Conservation (phyloP, 2,329 filamentous ascomycete genomes). For the Colletotrichum cereale region DNA sequence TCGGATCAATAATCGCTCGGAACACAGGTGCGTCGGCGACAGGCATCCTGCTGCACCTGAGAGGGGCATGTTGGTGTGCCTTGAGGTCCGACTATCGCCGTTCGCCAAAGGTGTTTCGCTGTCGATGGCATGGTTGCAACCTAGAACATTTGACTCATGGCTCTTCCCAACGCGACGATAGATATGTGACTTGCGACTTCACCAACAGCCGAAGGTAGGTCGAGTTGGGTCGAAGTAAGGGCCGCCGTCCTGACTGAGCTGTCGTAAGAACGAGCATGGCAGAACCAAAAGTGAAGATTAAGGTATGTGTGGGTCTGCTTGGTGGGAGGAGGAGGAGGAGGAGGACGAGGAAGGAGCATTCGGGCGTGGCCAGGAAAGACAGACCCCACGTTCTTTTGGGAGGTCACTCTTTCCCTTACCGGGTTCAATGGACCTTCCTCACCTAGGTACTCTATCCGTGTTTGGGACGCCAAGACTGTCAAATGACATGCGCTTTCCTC, state of each 20-base stretch:
- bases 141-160: neutral
- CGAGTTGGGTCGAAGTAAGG: neutral
- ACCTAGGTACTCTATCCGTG: neutral
- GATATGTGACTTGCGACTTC: too few relatives aligned
- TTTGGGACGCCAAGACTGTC: slow-evolving; percentile 22
- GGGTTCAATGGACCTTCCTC: slow-evolving; percentile 5
- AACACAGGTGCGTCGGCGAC: neutral
- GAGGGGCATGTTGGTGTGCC: neutral
- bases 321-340: neutral
- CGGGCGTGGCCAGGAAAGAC: neutral
- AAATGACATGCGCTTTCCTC: slow-evolving; percentile 29
- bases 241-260: neutral
- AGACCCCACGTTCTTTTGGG: slow-evolving; percentile 22
- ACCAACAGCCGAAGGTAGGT: neutral
- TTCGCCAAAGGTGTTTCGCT: neutral
- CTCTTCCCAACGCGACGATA: too few relatives aligned
- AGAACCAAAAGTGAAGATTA: neutral
- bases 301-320: neutral
- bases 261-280: neutral
- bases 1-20: neutral
- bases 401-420: slow-evolving; percentile 9
- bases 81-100: neutral
- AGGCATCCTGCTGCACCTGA: neutral
- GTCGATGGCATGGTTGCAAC: neutral
- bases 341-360: neutral